Percentiles rank a stretch among this genome's conserved stretches.
phyloP scores from a whole-genome alignment of 2,329 filamentous ascomycete genomes.

The Fusarium foetens region DNA sequence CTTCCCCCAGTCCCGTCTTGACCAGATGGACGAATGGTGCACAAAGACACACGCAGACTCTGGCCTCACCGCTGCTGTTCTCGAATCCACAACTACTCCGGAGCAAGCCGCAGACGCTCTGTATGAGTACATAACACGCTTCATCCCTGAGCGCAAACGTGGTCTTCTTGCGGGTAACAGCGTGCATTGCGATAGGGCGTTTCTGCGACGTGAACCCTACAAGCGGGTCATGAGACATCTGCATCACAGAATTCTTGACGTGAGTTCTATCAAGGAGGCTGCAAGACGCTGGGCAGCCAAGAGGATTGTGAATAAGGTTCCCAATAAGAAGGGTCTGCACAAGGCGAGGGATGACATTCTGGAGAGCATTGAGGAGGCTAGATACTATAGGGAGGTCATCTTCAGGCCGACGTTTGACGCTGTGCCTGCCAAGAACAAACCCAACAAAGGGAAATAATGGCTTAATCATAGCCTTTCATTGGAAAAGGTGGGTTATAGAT shows the following conservation, averaged over 20 bases:
- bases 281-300: slow-evolving; percentile 77
- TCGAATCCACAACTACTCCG: slow-evolving; percentile 77
- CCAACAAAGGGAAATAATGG: slow-evolving; percentile 22
- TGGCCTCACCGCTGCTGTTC: slow-evolving; percentile 82
- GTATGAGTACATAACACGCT: slow-evolving; percentile 79
- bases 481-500: slow-evolving; percentile 4
- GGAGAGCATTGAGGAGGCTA: slow-evolving; percentile 93
- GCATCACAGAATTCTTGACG: slow-evolving; percentile 91
- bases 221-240: slow-evolving; percentile 77
- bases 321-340: slow-evolving; percentile 80
- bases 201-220: slow-evolving; percentile 81
- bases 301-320: slow-evolving; percentile 64
- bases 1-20: slow-evolving; percentile 74
- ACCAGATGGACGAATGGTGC: slow-evolving; percentile 91
- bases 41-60: slow-evolving; percentile 79
- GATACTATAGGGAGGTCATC: slow-evolving; percentile 79
- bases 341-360: slow-evolving; percentile 89
- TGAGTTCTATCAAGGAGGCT: slow-evolving; percentile 92
- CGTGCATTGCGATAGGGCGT: slow-evolving; percentile 88
- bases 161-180: slow-evolving; percentile 91
- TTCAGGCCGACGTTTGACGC: slow-evolving; percentile 60
- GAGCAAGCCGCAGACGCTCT: slow-evolving; percentile 77
- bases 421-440: slow-evolving; percentile 39
- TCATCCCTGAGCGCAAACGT: slow-evolving; percentile 72
- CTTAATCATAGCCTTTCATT: background rate